These are phyloP conservation scores for Lithocarpus polystachyus DNA, from an alignment of 306 rosid species.

Conservation along the genomic window DNA sequence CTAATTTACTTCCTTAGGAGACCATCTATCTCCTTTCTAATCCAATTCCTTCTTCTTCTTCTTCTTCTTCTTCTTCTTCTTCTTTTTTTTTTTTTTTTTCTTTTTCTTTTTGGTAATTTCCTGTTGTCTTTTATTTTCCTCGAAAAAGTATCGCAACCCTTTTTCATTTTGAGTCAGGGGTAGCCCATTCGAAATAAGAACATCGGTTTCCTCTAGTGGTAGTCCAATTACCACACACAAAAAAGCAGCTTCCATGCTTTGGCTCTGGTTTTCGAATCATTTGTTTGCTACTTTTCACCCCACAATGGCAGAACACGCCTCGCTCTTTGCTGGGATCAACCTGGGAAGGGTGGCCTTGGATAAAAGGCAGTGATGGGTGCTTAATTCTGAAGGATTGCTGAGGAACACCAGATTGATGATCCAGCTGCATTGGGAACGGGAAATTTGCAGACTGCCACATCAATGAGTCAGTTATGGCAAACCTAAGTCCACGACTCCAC, in stretches of 20 bases:
- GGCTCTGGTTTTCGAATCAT: slow-evolving; percentile 44
- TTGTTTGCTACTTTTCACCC: slow-evolving; percentile 43
- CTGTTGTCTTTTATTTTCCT: neutral
- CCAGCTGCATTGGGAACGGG: slow-evolving; percentile 2
- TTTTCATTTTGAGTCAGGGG: slow-evolving; percentile 24
- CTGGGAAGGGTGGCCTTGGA: neutral
- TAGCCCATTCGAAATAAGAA: slow-evolving; percentile 48
- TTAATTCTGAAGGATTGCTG: neutral
- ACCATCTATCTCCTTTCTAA: neutral
- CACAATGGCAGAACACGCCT: slow-evolving; percentile 19
- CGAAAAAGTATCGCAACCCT: neutral
- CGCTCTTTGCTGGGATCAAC: neutral
- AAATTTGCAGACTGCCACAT: neutral
- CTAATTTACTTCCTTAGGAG: neutral
- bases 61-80: neutral
- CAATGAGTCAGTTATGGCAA: slow-evolving; percentile 16
- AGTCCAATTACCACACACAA: slow-evolving; percentile 54
- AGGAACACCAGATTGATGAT: neutral
- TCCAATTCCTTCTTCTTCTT: neutral
- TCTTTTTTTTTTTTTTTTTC: neutral
- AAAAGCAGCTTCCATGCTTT: slow-evolving; percentile 41
- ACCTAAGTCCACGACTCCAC: slow-evolving; percentile 21
- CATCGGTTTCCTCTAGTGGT: slow-evolving; percentile 34
- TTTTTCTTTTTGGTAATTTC: neutral
- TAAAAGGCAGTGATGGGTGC: neutral